Percentiles rank a stretch among this genome's conserved stretches.
These are phyloP conservation scores for Carpinus viminea DNA, from an alignment of 306 rosid genomes.

Conservation along the genomic window DNA sequence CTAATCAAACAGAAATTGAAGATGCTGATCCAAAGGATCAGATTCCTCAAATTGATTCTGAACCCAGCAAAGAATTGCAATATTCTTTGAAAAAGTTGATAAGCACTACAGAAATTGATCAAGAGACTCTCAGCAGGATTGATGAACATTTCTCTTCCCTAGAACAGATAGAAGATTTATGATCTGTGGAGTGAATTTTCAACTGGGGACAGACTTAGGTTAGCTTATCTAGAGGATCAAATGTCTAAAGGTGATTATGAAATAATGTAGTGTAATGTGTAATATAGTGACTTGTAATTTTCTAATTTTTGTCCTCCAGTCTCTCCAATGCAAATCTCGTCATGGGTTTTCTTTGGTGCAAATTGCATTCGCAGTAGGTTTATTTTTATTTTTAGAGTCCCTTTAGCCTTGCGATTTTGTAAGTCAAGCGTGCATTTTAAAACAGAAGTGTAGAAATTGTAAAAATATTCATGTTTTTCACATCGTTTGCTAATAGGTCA, in stretches of 20 bases:
- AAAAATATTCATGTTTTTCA: too few species aligned
- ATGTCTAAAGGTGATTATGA: background rate
- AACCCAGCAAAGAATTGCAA: conserved; percentile 39
- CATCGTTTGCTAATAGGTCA: too few species aligned
- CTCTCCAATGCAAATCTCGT: background rate
- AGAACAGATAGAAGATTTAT: conserved; percentile 59
- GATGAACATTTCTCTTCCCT: conserved; percentile 68
- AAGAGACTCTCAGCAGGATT: conserved; percentile 56
- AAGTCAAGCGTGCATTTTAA: too few species aligned
- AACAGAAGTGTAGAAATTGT: too few species aligned
- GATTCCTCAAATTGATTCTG: conserved; percentile 35
- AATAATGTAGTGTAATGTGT: background rate
- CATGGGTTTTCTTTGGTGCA: too few species aligned
- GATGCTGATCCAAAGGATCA: conserved; percentile 36
- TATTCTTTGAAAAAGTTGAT: conserved; percentile 48
- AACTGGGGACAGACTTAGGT: background rate
- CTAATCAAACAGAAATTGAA: conserved; percentile 33
- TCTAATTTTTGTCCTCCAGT: background rate
- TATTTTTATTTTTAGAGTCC: too few species aligned
- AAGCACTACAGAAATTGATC: conserved; percentile 48
- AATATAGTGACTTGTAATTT: background rate
- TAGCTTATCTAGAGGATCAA: background rate
- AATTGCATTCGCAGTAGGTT: too few species aligned
- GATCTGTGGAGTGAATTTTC: conserved; percentile 21
- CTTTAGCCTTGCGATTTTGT: too few species aligned